Percentiles rank a stretch among this genome's conserved stretches.
phyloP scores from a whole-genome alignment of 2,329 filamentous ascomycete species.

The Aspergillus proliferans region DNA sequence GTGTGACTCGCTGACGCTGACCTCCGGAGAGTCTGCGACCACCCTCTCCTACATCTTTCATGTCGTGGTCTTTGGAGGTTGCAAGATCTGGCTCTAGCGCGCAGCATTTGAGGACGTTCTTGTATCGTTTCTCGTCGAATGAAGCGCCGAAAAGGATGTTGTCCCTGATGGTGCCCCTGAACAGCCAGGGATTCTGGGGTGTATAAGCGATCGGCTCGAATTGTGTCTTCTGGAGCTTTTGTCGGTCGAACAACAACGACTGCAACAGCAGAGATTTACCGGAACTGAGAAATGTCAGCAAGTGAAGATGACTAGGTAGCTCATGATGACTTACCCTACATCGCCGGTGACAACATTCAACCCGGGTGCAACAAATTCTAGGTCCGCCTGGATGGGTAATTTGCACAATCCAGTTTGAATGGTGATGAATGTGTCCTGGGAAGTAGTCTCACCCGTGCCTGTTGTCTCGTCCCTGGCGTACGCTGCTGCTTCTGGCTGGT shows the following conservation, averaged over 20 bases:
- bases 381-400: neutral
- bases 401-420: neutral
- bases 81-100: conserved; percentile 51
- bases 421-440: neutral
- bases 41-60: conserved; percentile 56
- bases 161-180: conserved; percentile 58
- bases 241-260: conserved; percentile 1
- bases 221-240: conserved; percentile 2
- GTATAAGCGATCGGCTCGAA: conserved; percentile 33
- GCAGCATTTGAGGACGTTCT: conserved; percentile 54
- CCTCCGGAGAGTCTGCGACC: conserved; percentile 58
- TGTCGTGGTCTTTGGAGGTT: conserved; percentile 50
- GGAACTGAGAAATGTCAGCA: conserved; percentile 2
- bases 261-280: conserved; percentile 5
- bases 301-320: neutral
- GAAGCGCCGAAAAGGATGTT: conserved; percentile 58
- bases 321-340: conserved; percentile 1
- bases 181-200: conserved; percentile 57
- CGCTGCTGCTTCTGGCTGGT: neutral
- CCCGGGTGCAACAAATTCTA: conserved; percentile 1
- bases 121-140: conserved; percentile 50
- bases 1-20: conserved; percentile 54
- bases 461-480: neutral
- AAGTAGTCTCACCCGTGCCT: neutral
- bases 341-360: conserved; percentile 5